These are phyloP conservation scores for Rhynchosporium secalis DNA, from an alignment of 2,329 filamentous ascomycete species.

Conservation along the genomic window DNA sequence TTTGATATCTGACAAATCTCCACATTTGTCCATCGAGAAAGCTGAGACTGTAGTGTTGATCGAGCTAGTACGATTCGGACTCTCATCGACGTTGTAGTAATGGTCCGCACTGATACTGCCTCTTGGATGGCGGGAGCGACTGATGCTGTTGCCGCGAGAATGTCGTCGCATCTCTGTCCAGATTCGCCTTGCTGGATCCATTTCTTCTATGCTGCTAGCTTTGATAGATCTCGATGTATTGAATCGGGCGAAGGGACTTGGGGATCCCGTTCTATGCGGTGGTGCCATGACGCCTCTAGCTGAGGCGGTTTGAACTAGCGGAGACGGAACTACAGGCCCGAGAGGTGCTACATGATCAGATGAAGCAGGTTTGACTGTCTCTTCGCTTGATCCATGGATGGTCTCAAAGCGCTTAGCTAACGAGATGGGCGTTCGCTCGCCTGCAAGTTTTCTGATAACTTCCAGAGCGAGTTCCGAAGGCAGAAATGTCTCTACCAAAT, in stretches of 20 bases:
- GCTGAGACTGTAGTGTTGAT: conserved; percentile 8
- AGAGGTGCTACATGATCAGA: conserved; percentile 6
- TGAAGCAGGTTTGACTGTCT: conserved; percentile 23
- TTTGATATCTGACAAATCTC: background rate
- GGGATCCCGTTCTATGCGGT: conserved; percentile 1
- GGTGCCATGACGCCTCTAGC: background rate
- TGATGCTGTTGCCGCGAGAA: conserved; percentile 31
- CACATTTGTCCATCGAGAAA: background rate
- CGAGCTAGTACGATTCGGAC: conserved; percentile 22
- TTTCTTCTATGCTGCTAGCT: conserved; percentile 23
- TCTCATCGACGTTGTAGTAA: conserved; percentile 27
- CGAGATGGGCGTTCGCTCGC: conserved; percentile 24
- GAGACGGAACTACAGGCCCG: conserved; percentile 6
- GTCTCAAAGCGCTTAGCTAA: conserved; percentile 8
- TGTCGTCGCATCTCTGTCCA: conserved; percentile 38
- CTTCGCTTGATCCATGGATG: conserved; percentile 24
- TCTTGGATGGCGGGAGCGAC: conserved; percentile 23
- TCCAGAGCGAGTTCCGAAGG: conserved; percentile 28
- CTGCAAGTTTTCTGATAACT: conserved; percentile 27
- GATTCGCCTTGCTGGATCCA: conserved; percentile 39
- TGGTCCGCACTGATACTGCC: conserved; percentile 31
- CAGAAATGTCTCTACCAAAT: conserved; percentile 34
- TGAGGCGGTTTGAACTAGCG: background rate
- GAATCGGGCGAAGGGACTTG: conserved; percentile 14
- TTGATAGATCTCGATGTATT: conserved; percentile 2